Conservation (phyloP, 495 filamentous ascomycete genomes). For the Annulohypoxylon bovei region DNA sequence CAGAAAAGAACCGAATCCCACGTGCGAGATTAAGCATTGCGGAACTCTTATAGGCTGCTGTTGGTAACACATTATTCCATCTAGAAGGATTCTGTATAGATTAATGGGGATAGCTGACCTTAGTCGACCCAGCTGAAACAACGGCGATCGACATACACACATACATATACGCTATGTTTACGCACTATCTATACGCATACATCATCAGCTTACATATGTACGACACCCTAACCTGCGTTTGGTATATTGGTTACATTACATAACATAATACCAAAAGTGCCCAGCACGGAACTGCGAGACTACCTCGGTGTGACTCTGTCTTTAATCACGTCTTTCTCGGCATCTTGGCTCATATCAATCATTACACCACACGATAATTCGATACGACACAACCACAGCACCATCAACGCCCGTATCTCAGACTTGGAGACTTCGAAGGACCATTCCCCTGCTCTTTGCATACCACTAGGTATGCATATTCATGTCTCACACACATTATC, state of each 20-base stretch:
- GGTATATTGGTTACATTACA: not conserved
- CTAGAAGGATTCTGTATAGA: not conserved
- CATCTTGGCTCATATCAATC: too few relatives aligned
- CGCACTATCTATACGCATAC: not conserved
- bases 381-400: too few relatives aligned
- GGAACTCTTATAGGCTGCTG: slow-evolving; percentile 1
- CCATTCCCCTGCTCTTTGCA: not conserved
- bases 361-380: too few relatives aligned
- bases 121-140: slow-evolving; percentile 1
- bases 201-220: slow-evolving; percentile 6
- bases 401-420: not conserved
- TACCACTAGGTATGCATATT: not conserved
- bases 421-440: not conserved
- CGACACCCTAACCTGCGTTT: not conserved
- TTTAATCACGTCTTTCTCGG: too few relatives aligned
- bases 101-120: slow-evolving; percentile 1
- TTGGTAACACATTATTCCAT: not conserved
- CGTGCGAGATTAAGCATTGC: not conserved
- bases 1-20: not conserved
- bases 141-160: not conserved
- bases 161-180: not conserved
- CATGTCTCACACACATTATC: not conserved
- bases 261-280: not conserved
- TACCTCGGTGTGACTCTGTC: not conserved
- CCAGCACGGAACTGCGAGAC: not conserved